Percentiles rank a stretch among this genome's conserved stretches.
These are phyloP conservation scores for Monosporascus sp. DNA, from an alignment of 2,329 filamentous ascomycete genomes.

Conservation along the genomic window DNA sequence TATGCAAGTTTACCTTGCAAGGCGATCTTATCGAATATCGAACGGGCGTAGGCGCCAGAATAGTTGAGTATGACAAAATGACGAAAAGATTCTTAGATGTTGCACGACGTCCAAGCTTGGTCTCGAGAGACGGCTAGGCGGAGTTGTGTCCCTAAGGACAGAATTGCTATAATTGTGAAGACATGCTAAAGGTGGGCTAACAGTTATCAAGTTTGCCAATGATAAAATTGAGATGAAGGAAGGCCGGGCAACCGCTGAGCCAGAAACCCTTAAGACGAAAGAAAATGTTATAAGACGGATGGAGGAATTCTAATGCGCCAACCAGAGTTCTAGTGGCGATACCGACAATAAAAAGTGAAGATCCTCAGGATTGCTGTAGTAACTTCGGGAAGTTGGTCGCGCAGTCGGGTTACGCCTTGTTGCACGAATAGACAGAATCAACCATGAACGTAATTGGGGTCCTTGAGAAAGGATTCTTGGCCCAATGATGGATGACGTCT, in stretches of 20 bases:
- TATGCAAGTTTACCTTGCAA: slow-evolving; percentile 3
- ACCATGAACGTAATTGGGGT: too few species aligned
- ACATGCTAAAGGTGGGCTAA: slow-evolving; percentile 17
- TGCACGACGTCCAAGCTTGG: slow-evolving; percentile 19
- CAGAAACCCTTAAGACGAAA: too few species aligned
- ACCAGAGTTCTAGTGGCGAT: not conserved
- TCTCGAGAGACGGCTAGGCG: slow-evolving; percentile 16
- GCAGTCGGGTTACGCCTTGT: not conserved
- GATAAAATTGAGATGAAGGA: slow-evolving; percentile 1
- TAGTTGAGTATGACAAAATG: slow-evolving; percentile 3
- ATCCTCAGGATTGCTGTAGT: not conserved
- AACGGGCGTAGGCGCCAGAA: slow-evolving; percentile 1
- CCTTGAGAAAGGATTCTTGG: not conserved
- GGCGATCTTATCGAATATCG: slow-evolving; percentile 1
- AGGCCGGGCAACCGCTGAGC: not conserved
- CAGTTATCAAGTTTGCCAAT: slow-evolving; percentile 7
- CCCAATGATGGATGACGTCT: not conserved
- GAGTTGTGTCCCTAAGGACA: slow-evolving; percentile 36
- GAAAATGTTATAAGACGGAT: not conserved
- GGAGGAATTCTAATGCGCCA: not conserved
- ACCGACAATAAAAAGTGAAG: not conserved
- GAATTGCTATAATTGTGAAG: slow-evolving; percentile 33
- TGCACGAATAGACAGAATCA: not conserved
- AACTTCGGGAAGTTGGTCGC: not conserved
- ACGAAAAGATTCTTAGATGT: slow-evolving; percentile 5